Conservation (phyloP, 371 early-diverging fungal genomes). For the Mortierella sp. region DNA sequence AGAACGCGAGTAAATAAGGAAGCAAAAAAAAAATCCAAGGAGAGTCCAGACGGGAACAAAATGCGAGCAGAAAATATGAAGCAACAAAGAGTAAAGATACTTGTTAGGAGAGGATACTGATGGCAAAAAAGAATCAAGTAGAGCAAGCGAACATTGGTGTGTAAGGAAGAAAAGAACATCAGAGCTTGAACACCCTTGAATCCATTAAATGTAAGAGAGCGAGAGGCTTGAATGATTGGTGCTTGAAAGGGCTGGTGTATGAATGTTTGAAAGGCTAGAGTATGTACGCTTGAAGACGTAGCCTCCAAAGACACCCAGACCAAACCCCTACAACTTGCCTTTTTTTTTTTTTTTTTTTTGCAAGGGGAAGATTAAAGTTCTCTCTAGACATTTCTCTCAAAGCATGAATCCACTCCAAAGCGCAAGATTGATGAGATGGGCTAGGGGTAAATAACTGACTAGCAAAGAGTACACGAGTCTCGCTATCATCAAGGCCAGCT, state of each 20-base stretch:
- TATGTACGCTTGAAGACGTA: too few relatives aligned
- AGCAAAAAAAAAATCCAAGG: constrained; percentile 8
- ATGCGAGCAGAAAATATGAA: neutral
- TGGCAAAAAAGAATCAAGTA: neutral
- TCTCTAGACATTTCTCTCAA: too few relatives aligned
- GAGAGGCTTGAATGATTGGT: neutral
- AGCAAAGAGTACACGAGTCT: neutral
- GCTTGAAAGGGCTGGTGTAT: too few relatives aligned
- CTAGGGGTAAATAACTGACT: neutral
- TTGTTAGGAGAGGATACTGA: neutral
- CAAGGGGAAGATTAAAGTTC: neutral
- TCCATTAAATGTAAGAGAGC: neutral
- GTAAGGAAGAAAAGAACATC: constrained; percentile 1
- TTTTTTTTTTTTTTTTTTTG: too few relatives aligned
- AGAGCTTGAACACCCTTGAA: neutral
- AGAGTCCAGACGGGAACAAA: constrained; percentile 12
- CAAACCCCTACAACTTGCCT: too few relatives aligned
- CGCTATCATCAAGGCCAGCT: neutral
- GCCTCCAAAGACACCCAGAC: too few relatives aligned
- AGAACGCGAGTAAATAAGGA: neutral
- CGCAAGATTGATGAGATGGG: constrained; percentile 8
- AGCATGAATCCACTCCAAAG: constrained; percentile 31
- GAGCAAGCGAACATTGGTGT: too few relatives aligned
- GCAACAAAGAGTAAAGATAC: neutral
- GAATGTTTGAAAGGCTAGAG: too few relatives aligned